Conservation (phyloP, 176 grass and related monocot genomes). For the Areca catechu region DNA sequence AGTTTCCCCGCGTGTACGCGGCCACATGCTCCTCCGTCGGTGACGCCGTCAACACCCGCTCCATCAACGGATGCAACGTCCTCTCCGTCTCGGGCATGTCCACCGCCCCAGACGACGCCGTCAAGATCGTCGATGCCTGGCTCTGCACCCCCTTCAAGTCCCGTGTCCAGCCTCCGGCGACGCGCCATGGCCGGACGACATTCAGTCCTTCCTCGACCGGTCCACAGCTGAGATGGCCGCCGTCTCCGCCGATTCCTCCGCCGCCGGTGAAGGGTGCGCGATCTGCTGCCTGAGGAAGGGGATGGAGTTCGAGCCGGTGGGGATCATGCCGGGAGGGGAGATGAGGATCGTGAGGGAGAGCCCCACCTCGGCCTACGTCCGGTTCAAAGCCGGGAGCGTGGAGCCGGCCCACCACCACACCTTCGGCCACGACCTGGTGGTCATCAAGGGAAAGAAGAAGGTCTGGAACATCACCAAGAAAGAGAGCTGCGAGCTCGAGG, state of each 20-base stretch:
- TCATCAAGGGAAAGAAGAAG: slow-evolving; percentile 81
- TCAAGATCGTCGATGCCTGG: slow-evolving; percentile 59
- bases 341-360: slow-evolving; percentile 87
- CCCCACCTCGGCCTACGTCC: slow-evolving; percentile 79
- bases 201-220: slow-evolving; percentile 56
- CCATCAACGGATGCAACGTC: slow-evolving; percentile 94
- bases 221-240: slow-evolving; percentile 69
- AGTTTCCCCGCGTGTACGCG: slow-evolving; percentile 80
- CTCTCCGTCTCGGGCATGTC: slow-evolving; percentile 58
- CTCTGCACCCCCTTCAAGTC: slow-evolving; percentile 69
- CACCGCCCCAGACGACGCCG: slow-evolving; percentile 40
- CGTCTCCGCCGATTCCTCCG: slow-evolving; percentile 24
- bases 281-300: slow-evolving; percentile 78
- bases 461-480: slow-evolving; percentile 97
- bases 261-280: slow-evolving; percentile 25
- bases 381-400: slow-evolving; percentile 92
- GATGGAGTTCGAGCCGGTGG: slow-evolving; percentile 73
- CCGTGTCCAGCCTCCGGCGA: slow-evolving; percentile 66
- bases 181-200: slow-evolving; percentile 56
- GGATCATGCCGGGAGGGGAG: slow-evolving; percentile 86
- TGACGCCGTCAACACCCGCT: slow-evolving; percentile 72
- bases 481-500: slow-evolving; percentile 54
- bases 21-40: slow-evolving; percentile 48
- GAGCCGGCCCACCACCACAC: slow-evolving; percentile 94
- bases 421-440: slow-evolving; percentile 86